These are phyloP conservation scores for Phialophora verrucosa DNA, from an alignment of 2,329 filamentous ascomycete species.

Conservation along the genomic window DNA sequence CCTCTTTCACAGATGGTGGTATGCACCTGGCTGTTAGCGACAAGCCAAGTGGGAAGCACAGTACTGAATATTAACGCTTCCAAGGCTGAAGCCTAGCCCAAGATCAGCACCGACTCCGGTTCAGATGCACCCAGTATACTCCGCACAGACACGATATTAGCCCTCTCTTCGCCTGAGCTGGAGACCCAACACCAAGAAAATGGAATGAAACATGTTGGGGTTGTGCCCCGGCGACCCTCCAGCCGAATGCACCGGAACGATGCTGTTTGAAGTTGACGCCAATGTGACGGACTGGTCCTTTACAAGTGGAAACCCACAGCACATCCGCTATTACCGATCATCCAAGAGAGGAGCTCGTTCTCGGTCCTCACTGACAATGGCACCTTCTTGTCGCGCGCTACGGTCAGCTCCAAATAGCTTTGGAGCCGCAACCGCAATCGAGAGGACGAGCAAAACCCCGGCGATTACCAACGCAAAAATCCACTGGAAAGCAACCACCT, in stretches of 20 bases:
- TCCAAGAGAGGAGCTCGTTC: slow-evolving; percentile 62
- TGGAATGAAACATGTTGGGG: not conserved
- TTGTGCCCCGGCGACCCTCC: not conserved
- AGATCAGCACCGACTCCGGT: not conserved
- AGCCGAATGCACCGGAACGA: not conserved
- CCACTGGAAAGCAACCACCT: slow-evolving; percentile 83
- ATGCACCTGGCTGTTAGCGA: not conserved
- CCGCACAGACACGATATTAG: not conserved
- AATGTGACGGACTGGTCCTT: not conserved
- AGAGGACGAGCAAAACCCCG: slow-evolving; percentile 72
- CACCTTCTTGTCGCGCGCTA: slow-evolving; percentile 54
- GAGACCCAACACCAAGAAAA: not conserved
- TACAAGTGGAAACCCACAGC: not conserved
- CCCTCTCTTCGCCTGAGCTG: not conserved
- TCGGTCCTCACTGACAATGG: slow-evolving; percentile 55
- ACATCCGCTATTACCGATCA: slow-evolving; percentile 43
- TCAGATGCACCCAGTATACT: not conserved
- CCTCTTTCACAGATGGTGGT: not conserved
- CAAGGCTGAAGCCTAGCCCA: not conserved
- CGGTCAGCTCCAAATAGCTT: slow-evolving; percentile 65
- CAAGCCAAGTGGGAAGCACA: not conserved
- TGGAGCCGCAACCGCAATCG: slow-evolving; percentile 68
- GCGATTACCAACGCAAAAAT: slow-evolving; percentile 90
- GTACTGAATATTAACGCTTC: not conserved
- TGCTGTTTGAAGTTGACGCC: not conserved